A percentile compares a stretch with the other conserved stretches of the same genome.
These are phyloP conservation scores for Aspergillus viridinutans DNA, from an alignment of 2,329 filamentous ascomycete genomes.

Conservation along the genomic window DNA sequence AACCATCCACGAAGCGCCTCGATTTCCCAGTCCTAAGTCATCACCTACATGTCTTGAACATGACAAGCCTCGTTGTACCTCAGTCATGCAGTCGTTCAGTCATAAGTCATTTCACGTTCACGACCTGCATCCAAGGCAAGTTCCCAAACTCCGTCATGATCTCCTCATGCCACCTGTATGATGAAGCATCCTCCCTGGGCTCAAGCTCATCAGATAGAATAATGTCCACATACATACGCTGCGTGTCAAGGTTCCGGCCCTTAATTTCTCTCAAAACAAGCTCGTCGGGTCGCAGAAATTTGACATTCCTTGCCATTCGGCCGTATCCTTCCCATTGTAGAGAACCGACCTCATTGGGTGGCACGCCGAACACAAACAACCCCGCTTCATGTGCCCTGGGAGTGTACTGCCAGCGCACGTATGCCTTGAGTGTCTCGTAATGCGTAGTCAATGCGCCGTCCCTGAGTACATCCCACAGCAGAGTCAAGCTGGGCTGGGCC, in stretches of 20 bases:
- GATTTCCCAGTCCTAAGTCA: background rate
- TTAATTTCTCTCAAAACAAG: conserved; percentile 55
- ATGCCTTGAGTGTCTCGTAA: conserved; percentile 54
- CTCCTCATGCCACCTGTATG: background rate
- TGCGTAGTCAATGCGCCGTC: conserved; percentile 49
- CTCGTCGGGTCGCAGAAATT: conserved; percentile 56
- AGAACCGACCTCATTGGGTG: conserved; percentile 49
- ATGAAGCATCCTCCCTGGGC: conserved; percentile 39
- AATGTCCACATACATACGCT: conserved; percentile 54
- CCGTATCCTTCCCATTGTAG: conserved; percentile 38
- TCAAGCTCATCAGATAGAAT: conserved; percentile 61
- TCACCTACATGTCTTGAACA: background rate
- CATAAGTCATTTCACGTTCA: background rate
- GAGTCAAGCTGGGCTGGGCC: conserved; percentile 53
- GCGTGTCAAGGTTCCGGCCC: conserved; percentile 51
- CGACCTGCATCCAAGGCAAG: background rate
- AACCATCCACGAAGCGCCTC: background rate
- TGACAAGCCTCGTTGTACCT: background rate
- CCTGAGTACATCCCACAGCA: conserved; percentile 59
- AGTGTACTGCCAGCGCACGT: conserved; percentile 54
- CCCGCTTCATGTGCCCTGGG: conserved; percentile 23
- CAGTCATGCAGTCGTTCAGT: background rate
- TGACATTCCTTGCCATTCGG: conserved; percentile 29
- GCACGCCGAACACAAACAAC: conserved; percentile 49
- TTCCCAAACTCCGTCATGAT: conserved; percentile 6